Conservation (phyloP, 2,329 filamentous ascomycete species). For the Ophiostoma ips region DNA sequence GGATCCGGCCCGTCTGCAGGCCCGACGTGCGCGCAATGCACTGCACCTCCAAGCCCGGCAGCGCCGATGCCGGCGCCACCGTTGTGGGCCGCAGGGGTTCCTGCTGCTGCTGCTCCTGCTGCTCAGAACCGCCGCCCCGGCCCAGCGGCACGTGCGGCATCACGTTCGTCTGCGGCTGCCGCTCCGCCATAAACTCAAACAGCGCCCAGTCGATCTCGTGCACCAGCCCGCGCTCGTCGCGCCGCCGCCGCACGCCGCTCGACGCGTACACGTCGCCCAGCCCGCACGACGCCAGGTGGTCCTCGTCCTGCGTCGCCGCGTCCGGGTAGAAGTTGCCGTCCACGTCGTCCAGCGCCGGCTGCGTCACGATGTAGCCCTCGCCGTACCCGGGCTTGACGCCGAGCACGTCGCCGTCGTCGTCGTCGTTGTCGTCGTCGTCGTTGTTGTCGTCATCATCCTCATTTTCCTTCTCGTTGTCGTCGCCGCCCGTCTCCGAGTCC, state of each 20-base stretch:
- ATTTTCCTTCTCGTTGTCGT: slow-evolving; percentile 34
- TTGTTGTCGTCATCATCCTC: slow-evolving; percentile 39
- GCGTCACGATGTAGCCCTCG: slow-evolving; percentile 69
- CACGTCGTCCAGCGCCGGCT: slow-evolving; percentile 81
- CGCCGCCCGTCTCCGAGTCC: slow-evolving; percentile 33
- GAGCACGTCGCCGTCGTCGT: slow-evolving; percentile 59
- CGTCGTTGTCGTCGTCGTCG: slow-evolving; percentile 19
- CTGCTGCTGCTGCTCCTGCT: slow-evolving; percentile 2
- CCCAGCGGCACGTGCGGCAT: slow-evolving; percentile 35
- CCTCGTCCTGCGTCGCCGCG: slow-evolving; percentile 56
- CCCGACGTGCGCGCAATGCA: slow-evolving; percentile 82
- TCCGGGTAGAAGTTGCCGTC: slow-evolving; percentile 69
- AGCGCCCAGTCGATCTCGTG: slow-evolving; percentile 96
- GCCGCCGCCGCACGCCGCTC: slow-evolving; percentile 70
- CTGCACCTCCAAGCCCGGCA: slow-evolving; percentile 69
- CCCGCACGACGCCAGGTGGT: slow-evolving; percentile 68
- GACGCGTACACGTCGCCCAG: slow-evolving; percentile 80
- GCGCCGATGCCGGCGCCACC: slow-evolving; percentile 42
- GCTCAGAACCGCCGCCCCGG: too few species aligned
- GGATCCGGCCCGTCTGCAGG: slow-evolving; percentile 63
- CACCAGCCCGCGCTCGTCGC: slow-evolving; percentile 51
- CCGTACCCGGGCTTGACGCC: slow-evolving; percentile 64
- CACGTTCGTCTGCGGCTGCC: slow-evolving; percentile 57
- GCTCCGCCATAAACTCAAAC: slow-evolving; percentile 61
- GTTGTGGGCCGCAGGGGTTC: slow-evolving; percentile 36